Evolutionary conservation across 306 rosid species (phyloP).

Genomic region (Fragaria iinumae): DNA sequence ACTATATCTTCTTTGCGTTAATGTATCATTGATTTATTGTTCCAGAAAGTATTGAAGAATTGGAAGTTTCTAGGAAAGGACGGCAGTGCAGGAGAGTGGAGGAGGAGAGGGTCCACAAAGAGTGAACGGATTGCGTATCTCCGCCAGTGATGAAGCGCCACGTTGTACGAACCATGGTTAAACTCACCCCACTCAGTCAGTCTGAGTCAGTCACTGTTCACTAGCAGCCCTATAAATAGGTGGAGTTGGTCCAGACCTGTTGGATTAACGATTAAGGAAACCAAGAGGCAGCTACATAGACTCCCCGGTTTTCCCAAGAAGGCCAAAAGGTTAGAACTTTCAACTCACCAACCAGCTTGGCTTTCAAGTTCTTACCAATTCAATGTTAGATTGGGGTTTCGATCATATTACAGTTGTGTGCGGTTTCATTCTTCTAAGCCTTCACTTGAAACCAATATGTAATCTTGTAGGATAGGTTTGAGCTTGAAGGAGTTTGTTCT

Average conservation of each 20-base stretch:
- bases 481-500: not conserved
- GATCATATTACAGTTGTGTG: not conserved
- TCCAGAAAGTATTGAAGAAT: too few relatives aligned
- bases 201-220: not conserved
- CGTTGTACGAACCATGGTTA: not conserved
- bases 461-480: not conserved
- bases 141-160: not conserved
- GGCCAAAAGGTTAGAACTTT: not conserved
- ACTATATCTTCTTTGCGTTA: too few relatives aligned
- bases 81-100: too few relatives aligned
- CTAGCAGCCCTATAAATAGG: not conserved
- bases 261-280: conserved; percentile 7
- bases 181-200: not conserved
- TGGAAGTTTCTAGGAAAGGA: too few relatives aligned
- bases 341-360: not conserved
- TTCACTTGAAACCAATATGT: not conserved
- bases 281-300: not conserved
- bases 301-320: not conserved
- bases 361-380: not conserved
- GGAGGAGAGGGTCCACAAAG: not conserved
- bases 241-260: not conserved
- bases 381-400: not conserved
- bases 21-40: too few relatives aligned
- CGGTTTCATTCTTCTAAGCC: not conserved
- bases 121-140: not conserved